Conservation (phyloP, 768 basidiomycete species). For the Coprinopsis sp. region DNA sequence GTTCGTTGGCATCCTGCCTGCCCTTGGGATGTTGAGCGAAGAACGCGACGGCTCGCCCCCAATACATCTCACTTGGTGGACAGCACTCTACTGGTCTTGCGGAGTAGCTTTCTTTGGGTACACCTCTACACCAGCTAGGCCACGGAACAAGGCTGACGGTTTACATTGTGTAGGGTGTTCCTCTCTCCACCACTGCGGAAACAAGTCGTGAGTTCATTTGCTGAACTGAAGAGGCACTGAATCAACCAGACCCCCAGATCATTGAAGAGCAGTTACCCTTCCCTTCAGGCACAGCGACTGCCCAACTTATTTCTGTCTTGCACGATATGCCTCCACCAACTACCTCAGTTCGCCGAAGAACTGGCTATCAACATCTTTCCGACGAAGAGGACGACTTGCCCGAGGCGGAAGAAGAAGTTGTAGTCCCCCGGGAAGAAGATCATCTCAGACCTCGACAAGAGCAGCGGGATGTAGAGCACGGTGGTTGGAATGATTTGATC, state of each 20-base stretch:
- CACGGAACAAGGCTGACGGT: not conserved
- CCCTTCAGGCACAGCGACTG: constrained; percentile 94
- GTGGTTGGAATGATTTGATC: constrained; percentile 73
- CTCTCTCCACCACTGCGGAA: constrained; percentile 91
- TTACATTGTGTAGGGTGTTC: constrained; percentile 61
- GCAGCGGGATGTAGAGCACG: constrained; percentile 48
- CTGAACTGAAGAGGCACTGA: not conserved
- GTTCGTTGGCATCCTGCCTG: constrained; percentile 92
- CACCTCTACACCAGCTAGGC: no score
- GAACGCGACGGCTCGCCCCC: constrained; percentile 74
- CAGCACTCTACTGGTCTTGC: constrained; percentile 80
- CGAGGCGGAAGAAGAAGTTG: constrained; percentile 9
- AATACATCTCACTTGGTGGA: constrained; percentile 67
- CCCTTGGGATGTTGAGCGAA: constrained; percentile 72
- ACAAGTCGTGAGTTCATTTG: constrained; percentile 67
- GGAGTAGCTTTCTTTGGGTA: constrained; percentile 93
- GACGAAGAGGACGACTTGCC: constrained; percentile 28
- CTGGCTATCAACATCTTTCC: constrained; percentile 48
- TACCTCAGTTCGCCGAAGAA: constrained; percentile 47
- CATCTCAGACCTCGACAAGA: constrained; percentile 36
- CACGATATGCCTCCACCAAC: constrained; percentile 72
- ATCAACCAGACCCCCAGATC: constrained; percentile 50
- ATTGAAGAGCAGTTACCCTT: constrained; percentile 92
- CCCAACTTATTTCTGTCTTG: constrained; percentile 88
- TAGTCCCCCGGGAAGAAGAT: constrained; percentile 27